Base-by-base conservation (phyloP, 768 basidiomycete genomes). In the Boletus tylopilopsis region DNA sequence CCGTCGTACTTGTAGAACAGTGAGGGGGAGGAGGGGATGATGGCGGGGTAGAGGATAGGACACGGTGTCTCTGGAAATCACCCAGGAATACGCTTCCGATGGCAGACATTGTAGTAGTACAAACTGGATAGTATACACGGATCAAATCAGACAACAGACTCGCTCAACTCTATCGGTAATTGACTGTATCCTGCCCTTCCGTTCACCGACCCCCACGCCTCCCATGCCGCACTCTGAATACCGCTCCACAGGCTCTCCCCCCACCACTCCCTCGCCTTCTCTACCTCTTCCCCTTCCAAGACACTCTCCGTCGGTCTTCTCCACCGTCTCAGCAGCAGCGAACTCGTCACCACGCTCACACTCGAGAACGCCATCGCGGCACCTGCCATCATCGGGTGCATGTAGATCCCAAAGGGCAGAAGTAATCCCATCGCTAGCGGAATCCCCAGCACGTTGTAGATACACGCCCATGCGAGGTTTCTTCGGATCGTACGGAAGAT, bases 371-470 rank as follows among this genome's bases (percentile, higher is more conserved):
- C 96, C 96, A 99, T 99, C 23, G 94, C 94, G 3, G 87, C 92
- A n/a, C 92, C 95, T 0, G 96, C 93, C 73, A 94, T 82, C 95
- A 98, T 98, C 9, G 96, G 96, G 59, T 94, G 96, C 64, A 98
- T 83, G 67, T 94, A 91, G 24, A 95, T 56, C 13, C 93, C 93
- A 65, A 92, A 79, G 0, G 96, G 96, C 12, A 98, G 76, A 73
- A 99, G 85, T 40, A 98, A 49, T 22, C 96, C 96, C 96, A 99
- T 99, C 19, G 96, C 96, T 39, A 98, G 81, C 16, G 96, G 96
- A 51, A 99, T 95, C 47, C 93, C 90, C 49, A 95, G 70, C 29
- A 95, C 64, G 62, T 97, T 96, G 73, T 96, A 96, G 45, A 94
- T 74, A 64, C 92, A 96, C 13, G 96, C 96, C 94, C 94, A 99